Base-by-base conservation (phyloP, 495 filamentous ascomycete species). In the Hapsidospora chrysogenum region DNA sequence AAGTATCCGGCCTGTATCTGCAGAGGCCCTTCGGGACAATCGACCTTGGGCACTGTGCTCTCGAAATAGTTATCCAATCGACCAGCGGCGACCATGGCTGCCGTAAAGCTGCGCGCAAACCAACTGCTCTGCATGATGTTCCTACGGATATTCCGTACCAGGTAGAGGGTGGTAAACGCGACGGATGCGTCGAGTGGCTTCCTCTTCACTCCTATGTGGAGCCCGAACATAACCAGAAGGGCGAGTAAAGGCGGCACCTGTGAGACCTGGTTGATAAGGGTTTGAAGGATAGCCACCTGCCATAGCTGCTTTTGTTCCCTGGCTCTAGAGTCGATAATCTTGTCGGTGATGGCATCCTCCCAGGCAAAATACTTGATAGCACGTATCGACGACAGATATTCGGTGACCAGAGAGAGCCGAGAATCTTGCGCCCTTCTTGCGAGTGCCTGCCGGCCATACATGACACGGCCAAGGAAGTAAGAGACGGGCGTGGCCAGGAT, bases 361-460 rank as follows among this genome's bases (percentile, higher is more conserved):
- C 63, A 68, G 6, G 61, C 54, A 42, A 68, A 68, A 37, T 66
- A 68, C 36, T 68, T 68, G 44, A 68, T 54, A 5, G 58, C 57
- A 15, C 57, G 55, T 27, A 68, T 66, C 3, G 61, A 61, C 20
- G 50, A 49, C 13, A 68, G 43, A 38, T 64, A 66, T 34, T 68
- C 64, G 7, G 58, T 54, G 19, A 66, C 56, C 11, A 60, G 59
- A 7, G 61, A 63, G 20, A 68, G 60, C 8, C 64, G 60, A n/a
- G 51, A 53, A 43, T 68, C 64, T 16, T 64, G 63, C 26, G 61
- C 59, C 35, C 47, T 41, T 45, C 62, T 65, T 32, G 61, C 57
- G 18, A 54, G 54, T 29, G 49, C 50, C 38, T 66, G 61, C 32
- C 49, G 46, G 9, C 48, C 49, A 17, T 55, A 47, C 42, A 64